Percentiles rank a stretch among this genome's conserved stretches.
Evolutionary conservation across 2,329 filamentous ascomycete genomes (phyloP).

Genomic region (Penicillium sp.): DNA sequence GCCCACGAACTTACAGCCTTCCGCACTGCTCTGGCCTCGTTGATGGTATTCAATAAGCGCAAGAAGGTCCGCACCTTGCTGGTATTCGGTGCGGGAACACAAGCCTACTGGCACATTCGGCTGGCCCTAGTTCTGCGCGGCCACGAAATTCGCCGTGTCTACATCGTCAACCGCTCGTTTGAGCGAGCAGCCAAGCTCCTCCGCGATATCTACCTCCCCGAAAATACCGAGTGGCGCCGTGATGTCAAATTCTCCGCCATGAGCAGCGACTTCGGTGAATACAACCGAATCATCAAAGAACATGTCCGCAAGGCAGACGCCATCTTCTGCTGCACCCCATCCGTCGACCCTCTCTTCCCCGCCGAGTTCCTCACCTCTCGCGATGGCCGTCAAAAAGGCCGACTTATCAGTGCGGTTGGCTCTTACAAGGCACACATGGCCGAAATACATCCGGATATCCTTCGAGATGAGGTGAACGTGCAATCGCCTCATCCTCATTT

Average conservation of each 20-base stretch:
- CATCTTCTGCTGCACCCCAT: conserved; percentile 88
- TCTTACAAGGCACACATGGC: conserved; percentile 72
- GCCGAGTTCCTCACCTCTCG: conserved; percentile 69
- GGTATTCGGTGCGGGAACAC: conserved; percentile 85
- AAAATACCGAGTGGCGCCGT: conserved; percentile 64
- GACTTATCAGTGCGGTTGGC: conserved; percentile 50
- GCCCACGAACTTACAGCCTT: conserved; percentile 72
- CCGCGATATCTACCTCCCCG: conserved; percentile 58
- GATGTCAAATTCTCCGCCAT: conserved; percentile 70
- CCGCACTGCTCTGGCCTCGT: conserved; percentile 65
- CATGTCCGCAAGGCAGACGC: conserved; percentile 73
- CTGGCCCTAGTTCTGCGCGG: conserved; percentile 72
- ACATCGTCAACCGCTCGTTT: conserved; percentile 76
- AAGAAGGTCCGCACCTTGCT: conserved; percentile 73
- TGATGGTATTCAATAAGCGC: conserved; percentile 67
- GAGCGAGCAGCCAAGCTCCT: conserved; percentile 53
- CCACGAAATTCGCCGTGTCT: conserved; percentile 73
- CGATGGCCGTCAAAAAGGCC: conserved; percentile 50
- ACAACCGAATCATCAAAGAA: conserved; percentile 68
- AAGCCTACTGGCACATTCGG: conserved; percentile 94
- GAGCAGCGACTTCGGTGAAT: conserved; percentile 73
- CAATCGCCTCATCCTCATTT: conserved; percentile 51
- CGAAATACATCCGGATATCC: conserved; percentile 77
- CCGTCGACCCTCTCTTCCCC: conserved; percentile 75
- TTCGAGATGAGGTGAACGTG: conserved; percentile 65